phyloP scores from a whole-genome alignment of 164 flowering plant species.

The Liquidambar formosana region DNA sequence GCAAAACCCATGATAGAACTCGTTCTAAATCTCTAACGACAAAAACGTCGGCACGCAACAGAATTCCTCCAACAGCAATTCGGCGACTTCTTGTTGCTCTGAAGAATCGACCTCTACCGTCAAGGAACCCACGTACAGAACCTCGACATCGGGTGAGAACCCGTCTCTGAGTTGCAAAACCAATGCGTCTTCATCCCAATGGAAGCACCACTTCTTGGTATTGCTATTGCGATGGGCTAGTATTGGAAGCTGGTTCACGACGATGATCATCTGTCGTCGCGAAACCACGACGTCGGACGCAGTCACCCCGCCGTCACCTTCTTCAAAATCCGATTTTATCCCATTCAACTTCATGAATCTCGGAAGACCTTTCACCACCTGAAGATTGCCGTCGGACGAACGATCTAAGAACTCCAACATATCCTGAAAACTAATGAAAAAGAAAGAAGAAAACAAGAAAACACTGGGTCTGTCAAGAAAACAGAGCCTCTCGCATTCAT shows the following conservation, averaged over 20 bases:
- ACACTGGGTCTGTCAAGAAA: too few species aligned
- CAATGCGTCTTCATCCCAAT: conserved; percentile 36
- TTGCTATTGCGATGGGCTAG: conserved; percentile 14
- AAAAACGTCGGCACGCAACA: conserved; percentile 47
- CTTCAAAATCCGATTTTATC: conserved; percentile 30
- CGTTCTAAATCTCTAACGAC: conserved; percentile 22
- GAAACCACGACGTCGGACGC: neutral
- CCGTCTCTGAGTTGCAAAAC: conserved; percentile 34
- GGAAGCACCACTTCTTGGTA: conserved; percentile 34
- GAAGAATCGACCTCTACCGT: conserved; percentile 16
- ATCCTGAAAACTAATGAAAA: conserved; percentile 21
- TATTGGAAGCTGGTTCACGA: conserved; percentile 58
- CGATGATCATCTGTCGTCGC: conserved; percentile 40
- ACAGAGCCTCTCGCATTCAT: neutral
- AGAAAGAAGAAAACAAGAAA: too few species aligned
- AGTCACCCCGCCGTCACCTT: neutral
- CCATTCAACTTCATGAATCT: conserved; percentile 33
- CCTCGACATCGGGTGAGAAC: conserved; percentile 22
- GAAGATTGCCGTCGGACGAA: conserved; percentile 22
- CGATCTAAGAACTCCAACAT: conserved; percentile 30
- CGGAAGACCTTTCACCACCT: conserved; percentile 22
- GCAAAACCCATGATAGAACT: conserved; percentile 42
- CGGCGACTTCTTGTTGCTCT: conserved; percentile 39
- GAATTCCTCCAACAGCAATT: conserved; percentile 31
- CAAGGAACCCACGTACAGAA: conserved; percentile 20